Conservation (phyloP, 2,329 filamentous ascomycete species). For the Penicillium sp. region DNA sequence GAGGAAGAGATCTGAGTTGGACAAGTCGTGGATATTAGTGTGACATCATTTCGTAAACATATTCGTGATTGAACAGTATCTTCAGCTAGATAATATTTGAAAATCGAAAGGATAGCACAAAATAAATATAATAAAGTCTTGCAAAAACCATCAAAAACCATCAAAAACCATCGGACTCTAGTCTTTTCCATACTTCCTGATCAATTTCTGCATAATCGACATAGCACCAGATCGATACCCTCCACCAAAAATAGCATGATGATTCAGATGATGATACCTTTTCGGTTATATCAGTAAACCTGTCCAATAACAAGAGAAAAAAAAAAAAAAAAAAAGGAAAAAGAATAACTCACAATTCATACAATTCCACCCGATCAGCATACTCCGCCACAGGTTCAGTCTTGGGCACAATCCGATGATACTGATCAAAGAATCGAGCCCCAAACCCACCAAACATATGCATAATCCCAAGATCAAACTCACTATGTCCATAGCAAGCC, state of each 20-base stretch:
- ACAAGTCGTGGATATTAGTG: neutral
- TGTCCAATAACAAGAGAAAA: neutral
- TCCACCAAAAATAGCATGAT: conserved; percentile 79
- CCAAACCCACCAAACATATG: conserved; percentile 92
- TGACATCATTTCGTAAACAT: neutral
- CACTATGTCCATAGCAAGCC: conserved; percentile 78
- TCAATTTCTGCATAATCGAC: conserved; percentile 72
- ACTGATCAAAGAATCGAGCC: conserved; percentile 69
- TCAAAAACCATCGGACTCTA: neutral
- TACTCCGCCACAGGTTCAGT: conserved; percentile 79
- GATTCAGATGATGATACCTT: conserved; percentile 88
- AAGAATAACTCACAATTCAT: conserved; percentile 68
- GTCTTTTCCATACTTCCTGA: conserved; percentile 65
- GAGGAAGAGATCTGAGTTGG: neutral
- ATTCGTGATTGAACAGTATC: neutral
- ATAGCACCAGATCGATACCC: conserved; percentile 75
- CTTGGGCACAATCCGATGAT: conserved; percentile 71
- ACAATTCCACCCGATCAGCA: conserved; percentile 76
- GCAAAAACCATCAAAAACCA: no score
- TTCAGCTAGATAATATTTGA: no score
- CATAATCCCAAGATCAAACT: conserved; percentile 94
- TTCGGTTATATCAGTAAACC: conserved; percentile 12
- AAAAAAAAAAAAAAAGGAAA: neutral
- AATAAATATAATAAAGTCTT: neutral
- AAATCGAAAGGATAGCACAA: neutral